Evolutionary conservation across 208 protist genomes (phyloP), one percentile per base, ranked within the genome.

Genomic region (Wallacemonas collosoma): DNA sequence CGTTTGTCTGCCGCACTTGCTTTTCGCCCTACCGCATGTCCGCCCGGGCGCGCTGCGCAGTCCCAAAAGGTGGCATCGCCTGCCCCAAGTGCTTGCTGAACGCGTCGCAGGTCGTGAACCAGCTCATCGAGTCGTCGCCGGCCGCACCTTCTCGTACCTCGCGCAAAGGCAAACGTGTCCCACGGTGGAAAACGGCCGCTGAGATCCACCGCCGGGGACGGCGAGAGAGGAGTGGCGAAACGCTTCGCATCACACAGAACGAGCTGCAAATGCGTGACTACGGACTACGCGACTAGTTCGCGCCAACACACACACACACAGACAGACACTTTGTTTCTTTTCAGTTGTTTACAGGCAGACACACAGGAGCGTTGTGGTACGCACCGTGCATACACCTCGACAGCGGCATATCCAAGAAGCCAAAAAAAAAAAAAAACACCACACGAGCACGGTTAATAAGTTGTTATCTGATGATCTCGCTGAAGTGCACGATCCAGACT

Each of bases 1-100:
- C 86, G 12, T 92, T 95, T 81, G 88, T 95, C 39, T 95, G 90
- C 65, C 81, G 86, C 14, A 85, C 53, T 56, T 95, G 90, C 54
- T 76, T 89, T 35, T 81, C 83, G 1, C 77, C 74, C 3, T 95
- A 92, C 73, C 81, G 82, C 48, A 92, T 93, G 85, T 80, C 87
- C 9, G 74, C 88, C 14, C 75, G 81, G 11, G 55, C 84, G 12
- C 90, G 90, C 54, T 95, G 90, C 56, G 58, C 81, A 9, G 60
- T 93, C 4, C 82, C 80, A 26, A 61, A 26, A 36, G 80, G 79
- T 7, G 67, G 58, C 7, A 76, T 76, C 1, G 90, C 90, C n/a
- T 95, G 90, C 54, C 80, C 86, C 7, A 95, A 95, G 68, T 95
- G 90, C 63, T 77, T 89, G 44, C 72, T 84, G 14, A 82, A 57